A percentile compares a stretch with the other conserved stretches of the same genome.
Evolutionary conservation across 2,329 filamentous ascomycete genomes (phyloP).

Genomic region (Pezicula neosporulosa): DNA sequence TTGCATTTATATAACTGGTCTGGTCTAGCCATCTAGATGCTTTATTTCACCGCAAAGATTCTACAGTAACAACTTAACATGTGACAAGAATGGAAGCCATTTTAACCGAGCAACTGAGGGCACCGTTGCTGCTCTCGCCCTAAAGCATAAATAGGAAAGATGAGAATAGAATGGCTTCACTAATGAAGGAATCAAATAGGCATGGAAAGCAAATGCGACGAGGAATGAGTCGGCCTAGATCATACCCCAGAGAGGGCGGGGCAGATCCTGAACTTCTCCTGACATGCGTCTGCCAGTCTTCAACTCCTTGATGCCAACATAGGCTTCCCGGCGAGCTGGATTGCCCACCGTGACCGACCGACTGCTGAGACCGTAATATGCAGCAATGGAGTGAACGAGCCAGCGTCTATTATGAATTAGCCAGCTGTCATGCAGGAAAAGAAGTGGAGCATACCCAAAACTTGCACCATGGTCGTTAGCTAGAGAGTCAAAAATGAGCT

Average conservation of each 20-base stretch:
- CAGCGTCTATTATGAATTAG: constrained; percentile 61
- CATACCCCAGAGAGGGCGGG: constrained; percentile 57
- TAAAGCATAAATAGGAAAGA: neutral
- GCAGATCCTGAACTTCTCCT: constrained; percentile 37
- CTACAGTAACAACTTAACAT: neutral
- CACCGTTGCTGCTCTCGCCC: no score
- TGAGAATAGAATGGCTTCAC: neutral
- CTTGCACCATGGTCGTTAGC: constrained; percentile 72
- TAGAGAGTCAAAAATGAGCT: constrained; percentile 76
- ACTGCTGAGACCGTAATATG: constrained; percentile 83
- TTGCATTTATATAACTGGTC: neutral
- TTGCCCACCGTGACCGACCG: constrained; percentile 72
- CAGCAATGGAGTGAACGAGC: constrained; percentile 87
- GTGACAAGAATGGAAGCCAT: neutral
- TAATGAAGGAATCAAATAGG: neutral
- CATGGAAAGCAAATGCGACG: neutral
- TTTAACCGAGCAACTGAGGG: no score
- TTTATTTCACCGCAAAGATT: neutral
- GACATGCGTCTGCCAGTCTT: constrained; percentile 17
- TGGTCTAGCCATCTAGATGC: neutral
- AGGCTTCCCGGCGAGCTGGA: constrained; percentile 74
- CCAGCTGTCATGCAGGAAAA: constrained; percentile 9
- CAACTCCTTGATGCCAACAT: constrained; percentile 66
- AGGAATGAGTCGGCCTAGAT: constrained; percentile 7
- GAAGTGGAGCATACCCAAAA: constrained; percentile 55